Evolutionary conservation across 1,284 basidiomycete species (phyloP).

Genomic region (Rhizoctonia solani): DNA sequence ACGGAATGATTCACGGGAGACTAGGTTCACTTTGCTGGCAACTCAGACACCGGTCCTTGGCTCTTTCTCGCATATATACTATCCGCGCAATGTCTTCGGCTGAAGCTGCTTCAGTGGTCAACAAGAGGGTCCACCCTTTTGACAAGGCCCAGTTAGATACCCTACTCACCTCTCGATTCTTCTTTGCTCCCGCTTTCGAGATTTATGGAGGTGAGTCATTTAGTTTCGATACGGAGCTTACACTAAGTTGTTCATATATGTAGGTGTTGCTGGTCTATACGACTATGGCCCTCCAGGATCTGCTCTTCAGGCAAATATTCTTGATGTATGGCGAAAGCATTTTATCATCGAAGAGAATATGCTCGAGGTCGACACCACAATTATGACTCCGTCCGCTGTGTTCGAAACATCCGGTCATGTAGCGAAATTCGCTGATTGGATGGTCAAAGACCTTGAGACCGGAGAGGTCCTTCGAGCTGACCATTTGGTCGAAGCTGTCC

Average conservation of each 20-base stretch:
- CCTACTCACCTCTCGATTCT: conserved; percentile 90
- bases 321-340: conserved; percentile 95
- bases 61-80: conserved; percentile 14
- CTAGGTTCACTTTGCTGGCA: conserved; percentile 27
- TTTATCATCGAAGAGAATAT: conserved; percentile 99
- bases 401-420: conserved; percentile 99
- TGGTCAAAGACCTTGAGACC: conserved; percentile 94
- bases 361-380: conserved; percentile 98
- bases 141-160: conserved; percentile 88
- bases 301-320: conserved; percentile 94
- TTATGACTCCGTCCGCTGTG: conserved; percentile 94
- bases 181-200: conserved; percentile 97
- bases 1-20: conserved; percentile 22
- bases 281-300: conserved; percentile 97
- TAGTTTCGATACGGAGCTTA: neutral
- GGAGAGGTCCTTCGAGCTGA: conserved; percentile 98
- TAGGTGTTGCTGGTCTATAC: conserved; percentile 93
- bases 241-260: conserved; percentile 1
- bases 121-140: conserved; percentile 88
- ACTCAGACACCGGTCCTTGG: conserved; percentile 20
- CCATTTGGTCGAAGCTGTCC: conserved; percentile 92
- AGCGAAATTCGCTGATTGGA: conserved; percentile 98
- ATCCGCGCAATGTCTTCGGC: conserved; percentile 39
- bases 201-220: conserved; percentile 85
- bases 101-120: conserved; percentile 53